Conservation (phyloP, 148 eudicot genomes). For the Chenopodium album region DNA sequence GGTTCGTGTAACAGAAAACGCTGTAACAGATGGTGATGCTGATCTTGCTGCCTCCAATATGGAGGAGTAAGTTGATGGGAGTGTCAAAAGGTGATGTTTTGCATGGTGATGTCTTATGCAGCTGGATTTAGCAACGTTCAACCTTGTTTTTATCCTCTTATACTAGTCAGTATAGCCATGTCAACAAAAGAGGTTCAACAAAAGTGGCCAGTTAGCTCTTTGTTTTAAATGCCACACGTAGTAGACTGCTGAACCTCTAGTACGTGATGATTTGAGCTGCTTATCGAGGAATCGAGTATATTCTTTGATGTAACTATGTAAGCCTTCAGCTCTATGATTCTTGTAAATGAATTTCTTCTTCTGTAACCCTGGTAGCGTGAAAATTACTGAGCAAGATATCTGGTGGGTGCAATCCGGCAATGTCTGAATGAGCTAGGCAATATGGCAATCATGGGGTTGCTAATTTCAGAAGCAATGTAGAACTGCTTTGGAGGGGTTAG, state of each 20-base stretch:
- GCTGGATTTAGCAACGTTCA: background rate
- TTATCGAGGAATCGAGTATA: background rate
- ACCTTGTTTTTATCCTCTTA: background rate
- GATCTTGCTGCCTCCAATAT: slow-evolving; percentile 19
- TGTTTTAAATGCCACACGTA: background rate
- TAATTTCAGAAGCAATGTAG: background rate
- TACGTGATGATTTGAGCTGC: background rate
- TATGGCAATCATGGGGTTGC: too few species aligned
- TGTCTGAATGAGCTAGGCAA: background rate
- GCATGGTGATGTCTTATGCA: background rate
- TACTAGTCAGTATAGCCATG: background rate
- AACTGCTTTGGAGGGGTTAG: background rate
- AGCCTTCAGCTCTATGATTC: background rate
- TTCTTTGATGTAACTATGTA: background rate
- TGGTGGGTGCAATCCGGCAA: background rate
- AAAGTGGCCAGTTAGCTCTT: background rate
- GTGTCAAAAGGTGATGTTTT: background rate
- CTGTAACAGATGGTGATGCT: slow-evolving; percentile 30
- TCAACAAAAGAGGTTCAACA: background rate
- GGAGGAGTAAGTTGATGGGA: slow-evolving; percentile 24
- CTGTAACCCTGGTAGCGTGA: background rate
- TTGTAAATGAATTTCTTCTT: background rate
- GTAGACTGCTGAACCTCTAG: background rate
- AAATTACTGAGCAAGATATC: background rate
- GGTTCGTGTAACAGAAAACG: slow-evolving; percentile 26